Base-by-base conservation (phyloP, 2,329 filamentous ascomycete genomes). In the Ophidiomyces ophidiicola region DNA sequence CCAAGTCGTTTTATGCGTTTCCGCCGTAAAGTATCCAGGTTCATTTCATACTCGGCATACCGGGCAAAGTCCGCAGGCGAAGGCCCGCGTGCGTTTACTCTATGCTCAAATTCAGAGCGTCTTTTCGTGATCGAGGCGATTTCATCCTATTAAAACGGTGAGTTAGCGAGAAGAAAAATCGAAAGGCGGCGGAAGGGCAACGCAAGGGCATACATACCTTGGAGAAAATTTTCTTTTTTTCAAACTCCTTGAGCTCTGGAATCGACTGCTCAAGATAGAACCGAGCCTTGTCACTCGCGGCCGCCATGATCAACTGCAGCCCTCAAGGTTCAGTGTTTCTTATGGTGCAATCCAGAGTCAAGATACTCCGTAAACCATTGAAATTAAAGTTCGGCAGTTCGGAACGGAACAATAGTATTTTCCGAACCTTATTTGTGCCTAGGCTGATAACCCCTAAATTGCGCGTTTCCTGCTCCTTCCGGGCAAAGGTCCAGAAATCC, bases 181-280 rank as follows among this genome's bases (percentile, higher is more conserved):
- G n/a, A n/a, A n/a, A n/a, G n/a, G n/a, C n/a, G n/a, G n/a, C n/a
- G n/a, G n/a, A n/a, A n/a, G n/a, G n/a, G n/a, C n/a, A n/a, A n/a
- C n/a, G n/a, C n/a, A n/a, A n/a, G n/a, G n/a, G n/a, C n/a, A n/a
- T n/a, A 51, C 62, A 23, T 60, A 82, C 82, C 66, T 80, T 78
- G 45, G 72, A 76, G 64, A 98, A 98, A 50, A 98, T 82, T 52
- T 84, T 80, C 61, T 94, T 94, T 48, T 83, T 76, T 62, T 93
- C 82, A 60, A 85, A 92, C 53, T 94, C 86, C 46, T 86, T 84
- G 42, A 98, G 73, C 60, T 96, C 87, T 11, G 87, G 85, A 30
- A 94, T 83, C 2, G 82, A 81, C 50, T 88, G 81, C 67, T 98
- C 90, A 48, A 96, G 74, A 62, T 83, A 94, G 64, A 88, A 96